phyloP scores from a whole-genome alignment of 2,329 filamentous ascomycete genomes.

The Apiospora malaysiana region DNA sequence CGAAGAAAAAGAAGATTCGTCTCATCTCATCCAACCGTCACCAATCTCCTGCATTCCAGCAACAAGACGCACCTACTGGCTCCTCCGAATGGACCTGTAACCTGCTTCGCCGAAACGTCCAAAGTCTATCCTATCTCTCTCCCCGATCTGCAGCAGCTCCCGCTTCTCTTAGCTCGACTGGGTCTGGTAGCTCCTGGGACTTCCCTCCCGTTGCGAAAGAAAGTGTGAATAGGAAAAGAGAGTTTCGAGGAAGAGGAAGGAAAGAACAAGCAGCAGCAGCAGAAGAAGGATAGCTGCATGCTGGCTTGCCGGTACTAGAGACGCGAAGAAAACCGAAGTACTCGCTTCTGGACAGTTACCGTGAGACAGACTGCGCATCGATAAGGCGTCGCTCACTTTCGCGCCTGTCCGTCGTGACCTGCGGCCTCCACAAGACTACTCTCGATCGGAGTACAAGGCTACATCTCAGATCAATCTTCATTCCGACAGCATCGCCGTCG shows the following conservation, averaged over 20 bases:
- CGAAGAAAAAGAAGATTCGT: constrained; percentile 19
- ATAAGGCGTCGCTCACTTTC: constrained; percentile 24
- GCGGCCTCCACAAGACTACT: constrained; percentile 20
- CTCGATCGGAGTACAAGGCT: constrained; percentile 18
- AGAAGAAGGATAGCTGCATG: constrained; percentile 21
- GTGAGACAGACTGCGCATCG: constrained; percentile 22
- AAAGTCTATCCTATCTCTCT: constrained; percentile 9
- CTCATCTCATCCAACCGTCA: constrained; percentile 20
- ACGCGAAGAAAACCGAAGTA: constrained; percentile 18
- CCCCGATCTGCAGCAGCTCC: constrained; percentile 20
- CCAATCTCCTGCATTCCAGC: constrained; percentile 22
- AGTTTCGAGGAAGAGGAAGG: constrained; percentile 10
- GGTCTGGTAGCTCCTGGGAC: not conserved
- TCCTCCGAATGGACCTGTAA: constrained; percentile 22
- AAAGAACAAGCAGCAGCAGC: not conserved
- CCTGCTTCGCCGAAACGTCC: constrained; percentile 19
- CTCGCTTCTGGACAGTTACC: constrained; percentile 7
- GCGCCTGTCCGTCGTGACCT: constrained; percentile 24
- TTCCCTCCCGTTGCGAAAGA: constrained; percentile 17
- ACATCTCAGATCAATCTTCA: constrained; percentile 18
- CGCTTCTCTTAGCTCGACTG: constrained; percentile 20
- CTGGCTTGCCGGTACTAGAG: constrained; percentile 1
- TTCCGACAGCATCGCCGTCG: constrained; percentile 19
- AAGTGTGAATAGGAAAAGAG: constrained; percentile 2
- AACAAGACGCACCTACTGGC: constrained; percentile 4